Base-by-base conservation (phyloP, 2,329 filamentous ascomycete species). In the Penicillium sp. region DNA sequence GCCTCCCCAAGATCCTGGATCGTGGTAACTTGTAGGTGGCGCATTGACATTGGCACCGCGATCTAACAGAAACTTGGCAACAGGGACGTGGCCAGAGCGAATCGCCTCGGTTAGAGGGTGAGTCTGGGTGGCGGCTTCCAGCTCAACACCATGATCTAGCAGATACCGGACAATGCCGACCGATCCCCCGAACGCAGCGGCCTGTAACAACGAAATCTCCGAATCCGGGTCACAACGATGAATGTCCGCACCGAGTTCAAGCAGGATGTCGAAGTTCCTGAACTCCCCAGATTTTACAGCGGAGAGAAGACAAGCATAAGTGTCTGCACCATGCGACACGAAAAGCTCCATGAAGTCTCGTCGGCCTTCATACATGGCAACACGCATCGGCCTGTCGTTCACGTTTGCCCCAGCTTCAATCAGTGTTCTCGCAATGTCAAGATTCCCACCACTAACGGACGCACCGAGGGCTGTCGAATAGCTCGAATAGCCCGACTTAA, bases 321-420 rank as follows among this genome's bases (percentile, higher is more conserved):
- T 55, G 23, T 63, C 48, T n/a, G 63, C 63, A 18, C 61, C 61
- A 18, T 59, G 45, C 26, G 47, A 50, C 26, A 63, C 56, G 11
- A 65, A 47, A 20, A 61, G 54, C 38, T 56, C 50, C 18, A 63
- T 61, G 11, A 65, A 50, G 3, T 48, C 51, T 52, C 55, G 47
- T 52, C 50, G 55, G 8, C 60, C 60, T 38, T 45, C 26, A 20
- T 42, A 46, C 49, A 57, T 51, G 3, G 60, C 60, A 7, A 45
- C 58, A 46, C 57, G 56, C 11, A 62, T 35, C 11, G 59, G 56
- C 16, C 56, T 57, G 6, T 12, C 42, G 18, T 33, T 62, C 11
- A 66, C 49, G 35, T 59, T 47, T 6, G 60, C 61, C 16, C 56
- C 58, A 21, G 14, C 24, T 0, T 51, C 26, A 20, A 61, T 40